Conservation (phyloP, 495 filamentous ascomycete genomes). For the Schizothecium vesticola region DNA sequence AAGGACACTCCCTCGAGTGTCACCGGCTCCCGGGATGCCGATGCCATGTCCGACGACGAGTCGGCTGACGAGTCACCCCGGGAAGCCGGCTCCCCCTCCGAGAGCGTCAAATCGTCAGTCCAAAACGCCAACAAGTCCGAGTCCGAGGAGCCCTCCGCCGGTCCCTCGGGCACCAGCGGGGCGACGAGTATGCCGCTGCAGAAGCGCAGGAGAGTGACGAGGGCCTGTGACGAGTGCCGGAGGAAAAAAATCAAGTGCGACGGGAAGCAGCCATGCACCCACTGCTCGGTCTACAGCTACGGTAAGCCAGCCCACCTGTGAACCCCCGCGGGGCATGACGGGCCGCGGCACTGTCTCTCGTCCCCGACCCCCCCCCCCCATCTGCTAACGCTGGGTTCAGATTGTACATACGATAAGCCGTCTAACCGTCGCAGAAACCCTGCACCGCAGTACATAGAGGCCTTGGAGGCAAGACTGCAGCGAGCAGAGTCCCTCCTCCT, state of each 20-base stretch:
- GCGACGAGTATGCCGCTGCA: slow-evolving; percentile 56
- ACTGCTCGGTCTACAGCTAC: slow-evolving; percentile 97
- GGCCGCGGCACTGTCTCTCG: neutral
- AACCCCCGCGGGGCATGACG: neutral
- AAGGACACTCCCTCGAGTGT: slow-evolving; percentile 11
- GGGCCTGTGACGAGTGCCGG: slow-evolving; percentile 93
- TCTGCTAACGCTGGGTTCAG: slow-evolving; percentile 47
- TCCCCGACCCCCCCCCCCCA: neutral
- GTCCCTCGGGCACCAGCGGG: slow-evolving; percentile 17
- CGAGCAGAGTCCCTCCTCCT: slow-evolving; percentile 76
- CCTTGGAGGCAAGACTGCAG: slow-evolving; percentile 75
- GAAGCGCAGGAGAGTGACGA: slow-evolving; percentile 81
- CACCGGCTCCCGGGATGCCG: slow-evolving; percentile 13
- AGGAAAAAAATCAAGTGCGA: slow-evolving; percentile 99
- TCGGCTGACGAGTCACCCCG: slow-evolving; percentile 29
- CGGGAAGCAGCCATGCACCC: slow-evolving; percentile 94
- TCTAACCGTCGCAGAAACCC: slow-evolving; percentile 94
- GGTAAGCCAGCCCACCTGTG: slow-evolving; percentile 50
- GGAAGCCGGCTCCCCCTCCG: slow-evolving; percentile 28
- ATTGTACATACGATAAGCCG: slow-evolving; percentile 97
- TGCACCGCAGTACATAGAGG: slow-evolving; percentile 91
- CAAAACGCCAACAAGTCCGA: slow-evolving; percentile 23
- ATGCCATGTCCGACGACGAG: slow-evolving; percentile 36
- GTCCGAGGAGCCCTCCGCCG: slow-evolving; percentile 20
- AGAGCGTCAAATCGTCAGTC: slow-evolving; percentile 22